phyloP scores from a whole-genome alignment of 2,329 filamentous ascomycete genomes.

The Mycocentrospora acerina region DNA sequence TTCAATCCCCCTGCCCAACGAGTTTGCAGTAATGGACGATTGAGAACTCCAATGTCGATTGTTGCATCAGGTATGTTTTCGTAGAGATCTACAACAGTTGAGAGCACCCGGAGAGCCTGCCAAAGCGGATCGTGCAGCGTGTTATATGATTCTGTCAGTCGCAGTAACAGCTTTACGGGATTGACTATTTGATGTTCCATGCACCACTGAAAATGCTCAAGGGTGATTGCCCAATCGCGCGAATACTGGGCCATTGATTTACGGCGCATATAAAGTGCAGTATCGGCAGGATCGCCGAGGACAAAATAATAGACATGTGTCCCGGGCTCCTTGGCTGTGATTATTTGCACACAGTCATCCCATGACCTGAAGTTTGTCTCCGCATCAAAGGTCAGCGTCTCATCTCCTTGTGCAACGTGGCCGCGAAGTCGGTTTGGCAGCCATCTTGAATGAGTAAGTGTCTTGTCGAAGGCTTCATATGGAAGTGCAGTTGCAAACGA shows the following conservation, averaged over 20 bases:
- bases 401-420: background rate
- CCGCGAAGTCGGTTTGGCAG: background rate
- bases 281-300: background rate
- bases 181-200: too few species aligned
- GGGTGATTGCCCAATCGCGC: too few species aligned
- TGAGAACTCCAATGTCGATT: background rate
- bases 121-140: too few species aligned
- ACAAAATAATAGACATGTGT: background rate
- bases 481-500: background rate
- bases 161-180: too few species aligned
- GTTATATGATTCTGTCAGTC: too few species aligned
- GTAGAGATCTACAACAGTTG: background rate
- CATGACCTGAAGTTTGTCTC: background rate
- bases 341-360: background rate
- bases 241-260: background rate
- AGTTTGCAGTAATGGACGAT: background rate
- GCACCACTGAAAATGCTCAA: too few species aligned
- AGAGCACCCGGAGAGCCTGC: background rate
- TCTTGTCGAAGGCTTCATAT: too few species aligned
- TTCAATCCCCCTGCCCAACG: background rate
- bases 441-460: background rate
- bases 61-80: background rate
- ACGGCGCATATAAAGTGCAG: too few species aligned
- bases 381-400: background rate
- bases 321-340: background rate